Base-by-base conservation (phyloP, 768 basidiomycete genomes). In the Pilatotrama ljubarskyi region DNA sequence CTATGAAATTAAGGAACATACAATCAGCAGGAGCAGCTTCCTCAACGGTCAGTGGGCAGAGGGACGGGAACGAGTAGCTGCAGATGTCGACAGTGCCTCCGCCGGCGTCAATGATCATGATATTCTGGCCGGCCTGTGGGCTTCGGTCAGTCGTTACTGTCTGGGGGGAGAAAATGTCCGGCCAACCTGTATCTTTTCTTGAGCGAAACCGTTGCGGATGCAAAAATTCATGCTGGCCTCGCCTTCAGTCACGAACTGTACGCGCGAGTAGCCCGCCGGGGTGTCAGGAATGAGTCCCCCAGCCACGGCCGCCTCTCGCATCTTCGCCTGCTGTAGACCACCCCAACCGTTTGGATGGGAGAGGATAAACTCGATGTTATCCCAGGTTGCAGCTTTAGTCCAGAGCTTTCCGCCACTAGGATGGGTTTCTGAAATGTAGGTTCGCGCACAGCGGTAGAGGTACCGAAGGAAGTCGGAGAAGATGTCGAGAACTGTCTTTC, bases 261-360 rank as follows among this genome's bases (percentile, higher is more conserved):
- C 64, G 0, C 82, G 78, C 1, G 74, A 67, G 26, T 76, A 78
- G 0, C 76, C 79, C n/a, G 70, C 72, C 1, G 64, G 59, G 0
- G 70, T 75, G 51, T 79, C 71, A 0, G 77, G 71, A 8, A 87
- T 72, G 29, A 88, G 74, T 9, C 83, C 82, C 0, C 84, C 85
- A n/a, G 69, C 58, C 1, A 80, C 72, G 0, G 84, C 83, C 1
- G 86, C 86, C 22, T 70, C 69, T 1, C 85, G 79, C 73, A 87
- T 84, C 65, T 80, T 75, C 24, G 71, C 72, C 62, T 87, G 86
- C 65, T 88, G 86, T 0, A 68, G 70, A 1, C 83, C 83, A 61
- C 82, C 85, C 86, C 86, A 88, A 0, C 84, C 85, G 59, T 87
- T 87, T 3, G 86, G 86, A 64, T 86, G 85, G 1, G 79, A 79